Conservation (phyloP, 306 rosid genomes). For the Quercus robur region DNA sequence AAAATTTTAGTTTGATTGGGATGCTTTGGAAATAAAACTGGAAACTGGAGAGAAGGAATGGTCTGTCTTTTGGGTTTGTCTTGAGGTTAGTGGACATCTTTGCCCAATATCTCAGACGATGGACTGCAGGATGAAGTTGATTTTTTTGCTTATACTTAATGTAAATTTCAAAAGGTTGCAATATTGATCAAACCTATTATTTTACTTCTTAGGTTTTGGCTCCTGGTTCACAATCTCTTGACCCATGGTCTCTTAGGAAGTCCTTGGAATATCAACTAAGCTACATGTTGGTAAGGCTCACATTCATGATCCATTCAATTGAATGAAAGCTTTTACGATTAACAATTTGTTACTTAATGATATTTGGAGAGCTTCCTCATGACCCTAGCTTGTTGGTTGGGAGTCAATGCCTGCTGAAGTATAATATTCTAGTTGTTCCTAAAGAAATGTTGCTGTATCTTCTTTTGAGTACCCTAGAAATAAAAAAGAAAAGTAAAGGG, state of each 20-base stretch:
- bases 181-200: background rate
- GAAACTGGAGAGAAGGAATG: background rate
- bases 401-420: background rate
- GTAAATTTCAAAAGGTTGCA: background rate
- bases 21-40: background rate
- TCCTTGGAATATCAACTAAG: background rate
- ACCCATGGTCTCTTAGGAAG: background rate
- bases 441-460: background rate
- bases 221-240: background rate
- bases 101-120: background rate
- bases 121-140: background rate
- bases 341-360: background rate
- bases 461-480: no score
- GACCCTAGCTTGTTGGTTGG: background rate
- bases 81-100: background rate
- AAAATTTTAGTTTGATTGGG: background rate
- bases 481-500: no score
- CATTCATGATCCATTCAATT: background rate
- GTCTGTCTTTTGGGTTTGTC: background rate
- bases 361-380: background rate
- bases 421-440: background rate
- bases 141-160: no score
- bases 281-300: background rate
- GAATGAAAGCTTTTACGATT: background rate
- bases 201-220: background rate